Evolutionary conservation across 768 basidiomycete genomes (phyloP).

Genomic region (Auricularia sp.): DNA sequence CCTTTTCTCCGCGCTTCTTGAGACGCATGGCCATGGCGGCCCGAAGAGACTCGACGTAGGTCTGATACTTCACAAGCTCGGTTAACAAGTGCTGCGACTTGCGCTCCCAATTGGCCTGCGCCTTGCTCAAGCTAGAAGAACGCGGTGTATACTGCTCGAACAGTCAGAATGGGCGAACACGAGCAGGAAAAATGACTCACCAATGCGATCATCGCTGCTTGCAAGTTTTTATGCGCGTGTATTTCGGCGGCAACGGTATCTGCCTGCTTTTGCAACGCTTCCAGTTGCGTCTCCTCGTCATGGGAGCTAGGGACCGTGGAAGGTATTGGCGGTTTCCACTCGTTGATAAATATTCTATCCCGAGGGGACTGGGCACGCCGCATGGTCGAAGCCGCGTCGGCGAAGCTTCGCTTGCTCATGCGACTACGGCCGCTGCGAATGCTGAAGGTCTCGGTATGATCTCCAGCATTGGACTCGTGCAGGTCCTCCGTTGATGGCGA

Average conservation of each 20-base stretch:
- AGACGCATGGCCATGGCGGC: slow-evolving; percentile 74
- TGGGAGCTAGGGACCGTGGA: slow-evolving; percentile 76
- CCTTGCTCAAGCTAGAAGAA: slow-evolving; percentile 62
- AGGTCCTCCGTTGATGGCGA: slow-evolving; percentile 41
- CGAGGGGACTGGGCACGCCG: slow-evolving; percentile 57
- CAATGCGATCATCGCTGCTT: slow-evolving; percentile 71
- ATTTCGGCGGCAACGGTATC: slow-evolving; percentile 65
- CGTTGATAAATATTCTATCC: slow-evolving; percentile 72
- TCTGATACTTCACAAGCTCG: slow-evolving; percentile 92
- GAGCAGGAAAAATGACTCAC: slow-evolving; percentile 36
- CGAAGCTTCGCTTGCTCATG: slow-evolving; percentile 65
- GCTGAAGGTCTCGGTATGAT: slow-evolving; percentile 53
- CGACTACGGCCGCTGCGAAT: slow-evolving; percentile 67
- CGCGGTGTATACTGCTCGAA: slow-evolving; percentile 65
- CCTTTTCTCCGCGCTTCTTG: slow-evolving; percentile 86
- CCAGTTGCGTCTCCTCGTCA: slow-evolving; percentile 89
- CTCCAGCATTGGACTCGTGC: slow-evolving; percentile 36
- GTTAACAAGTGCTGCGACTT: slow-evolving; percentile 82
- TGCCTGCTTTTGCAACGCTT: slow-evolving; percentile 79
- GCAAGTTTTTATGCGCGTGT: slow-evolving; percentile 71
- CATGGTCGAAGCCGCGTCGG: slow-evolving; percentile 55
- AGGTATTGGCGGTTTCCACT: slow-evolving; percentile 89
- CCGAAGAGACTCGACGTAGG: slow-evolving; percentile 86
- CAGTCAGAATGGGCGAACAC: slow-evolving; percentile 5
- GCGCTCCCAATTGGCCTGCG: slow-evolving; percentile 85